Percentiles rank a stretch among this genome's conserved stretches.
phyloP scores from a whole-genome alignment of 345 rosid genomes.

The Populus davidiana region DNA sequence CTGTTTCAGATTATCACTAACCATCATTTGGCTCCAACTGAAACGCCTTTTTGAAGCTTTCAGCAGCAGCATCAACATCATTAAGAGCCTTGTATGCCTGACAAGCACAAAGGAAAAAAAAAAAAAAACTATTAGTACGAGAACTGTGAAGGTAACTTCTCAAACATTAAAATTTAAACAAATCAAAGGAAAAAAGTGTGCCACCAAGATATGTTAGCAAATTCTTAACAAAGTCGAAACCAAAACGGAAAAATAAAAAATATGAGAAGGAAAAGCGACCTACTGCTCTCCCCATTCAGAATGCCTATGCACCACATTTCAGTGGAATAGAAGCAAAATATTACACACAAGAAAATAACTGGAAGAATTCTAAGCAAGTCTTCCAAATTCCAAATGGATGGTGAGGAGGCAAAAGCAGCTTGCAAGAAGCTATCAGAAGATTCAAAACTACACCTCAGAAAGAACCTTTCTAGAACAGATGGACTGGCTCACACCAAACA shows the following conservation, averaged over 20 bases:
- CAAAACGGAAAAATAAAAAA: neutral
- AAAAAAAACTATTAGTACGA: neutral
- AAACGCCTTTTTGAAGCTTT: constrained; percentile 85
- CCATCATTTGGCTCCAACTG: constrained; percentile 89
- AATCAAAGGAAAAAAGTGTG: neutral
- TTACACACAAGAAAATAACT: neutral
- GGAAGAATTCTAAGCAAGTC: neutral
- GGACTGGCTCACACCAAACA: neutral
- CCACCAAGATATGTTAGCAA: neutral
- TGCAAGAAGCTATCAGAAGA: neutral
- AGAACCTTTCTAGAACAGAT: neutral
- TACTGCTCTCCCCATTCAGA: neutral
- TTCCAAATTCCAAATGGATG: neutral
- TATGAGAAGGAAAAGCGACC: neutral
- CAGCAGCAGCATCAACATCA: constrained; percentile 88
- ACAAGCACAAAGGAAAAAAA: neutral
- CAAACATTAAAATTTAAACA: neutral
- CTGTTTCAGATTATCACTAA: constrained; percentile 21
- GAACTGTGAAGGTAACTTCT: neutral
- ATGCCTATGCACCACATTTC: neutral
- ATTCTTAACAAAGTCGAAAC: neutral
- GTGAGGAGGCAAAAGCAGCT: neutral
- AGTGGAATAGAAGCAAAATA: neutral
- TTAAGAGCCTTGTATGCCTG: constrained; percentile 94
- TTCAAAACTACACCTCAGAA: neutral